Evolutionary conservation across 495 filamentous ascomycete species (phyloP).

Genomic region (Penicillium arizonense): DNA sequence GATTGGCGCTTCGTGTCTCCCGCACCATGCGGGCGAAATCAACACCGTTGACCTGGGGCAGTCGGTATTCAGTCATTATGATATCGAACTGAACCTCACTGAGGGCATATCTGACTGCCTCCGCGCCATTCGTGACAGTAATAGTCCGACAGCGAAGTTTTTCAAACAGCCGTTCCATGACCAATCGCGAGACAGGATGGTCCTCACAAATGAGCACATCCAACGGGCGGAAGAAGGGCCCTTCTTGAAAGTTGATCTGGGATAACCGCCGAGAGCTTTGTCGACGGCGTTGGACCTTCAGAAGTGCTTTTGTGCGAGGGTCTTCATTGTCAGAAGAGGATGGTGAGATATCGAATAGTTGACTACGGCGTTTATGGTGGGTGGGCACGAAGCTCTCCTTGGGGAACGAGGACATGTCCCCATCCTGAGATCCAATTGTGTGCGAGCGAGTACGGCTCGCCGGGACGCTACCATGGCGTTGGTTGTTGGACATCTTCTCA

Average conservation of each 20-base stretch:
- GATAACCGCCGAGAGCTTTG: slow-evolving; percentile 92
- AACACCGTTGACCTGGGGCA: slow-evolving; percentile 90
- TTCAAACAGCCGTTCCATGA: slow-evolving; percentile 95
- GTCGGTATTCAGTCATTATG: slow-evolving; percentile 94
- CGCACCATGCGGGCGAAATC: slow-evolving; percentile 97
- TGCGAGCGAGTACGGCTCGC: slow-evolving; percentile 75
- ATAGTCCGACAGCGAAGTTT: slow-evolving; percentile 96
- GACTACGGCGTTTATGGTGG: slow-evolving; percentile 88
- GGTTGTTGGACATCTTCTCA: slow-evolving; percentile 43
- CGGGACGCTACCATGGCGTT: slow-evolving; percentile 45
- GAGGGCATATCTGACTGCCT: slow-evolving; percentile 88
- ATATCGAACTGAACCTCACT: slow-evolving; percentile 93
- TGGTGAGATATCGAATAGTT: slow-evolving; percentile 93
- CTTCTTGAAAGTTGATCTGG: slow-evolving; percentile 76
- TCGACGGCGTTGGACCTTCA: slow-evolving; percentile 89
- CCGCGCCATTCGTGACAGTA: slow-evolving; percentile 79
- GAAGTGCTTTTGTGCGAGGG: slow-evolving; percentile 80
- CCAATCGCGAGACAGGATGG: slow-evolving; percentile 92
- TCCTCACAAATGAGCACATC: slow-evolving; percentile 97
- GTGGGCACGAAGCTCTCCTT: slow-evolving; percentile 66
- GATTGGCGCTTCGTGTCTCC: slow-evolving; percentile 89
- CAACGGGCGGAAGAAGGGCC: slow-evolving; percentile 83
- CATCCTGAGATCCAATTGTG: slow-evolving; percentile 93
- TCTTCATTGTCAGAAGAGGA: slow-evolving; percentile 98
- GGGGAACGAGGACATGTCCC: slow-evolving; percentile 54